Evolutionary conservation across 2,329 filamentous ascomycete species (phyloP).

Genomic region (Coniochaeta prunicola): DNA sequence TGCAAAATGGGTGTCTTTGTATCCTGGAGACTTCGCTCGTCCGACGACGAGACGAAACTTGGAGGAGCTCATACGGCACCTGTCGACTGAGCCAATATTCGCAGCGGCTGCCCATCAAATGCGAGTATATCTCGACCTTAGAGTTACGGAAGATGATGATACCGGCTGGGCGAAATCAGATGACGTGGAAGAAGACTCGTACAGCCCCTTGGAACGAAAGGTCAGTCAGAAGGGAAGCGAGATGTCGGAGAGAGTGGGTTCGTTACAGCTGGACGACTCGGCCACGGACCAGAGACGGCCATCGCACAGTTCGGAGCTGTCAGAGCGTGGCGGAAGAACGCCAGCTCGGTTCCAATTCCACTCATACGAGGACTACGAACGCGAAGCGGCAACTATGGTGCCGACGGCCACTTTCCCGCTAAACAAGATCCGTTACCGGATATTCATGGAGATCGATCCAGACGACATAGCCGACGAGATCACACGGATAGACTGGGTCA

Average conservation of each 20-base stretch:
- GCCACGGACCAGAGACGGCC: constrained; percentile 31
- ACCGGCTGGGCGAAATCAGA: constrained; percentile 87
- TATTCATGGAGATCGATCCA: constrained; percentile 79
- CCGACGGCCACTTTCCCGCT: constrained; percentile 63
- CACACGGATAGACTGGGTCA: constrained; percentile 94
- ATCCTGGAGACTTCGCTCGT: constrained; percentile 89
- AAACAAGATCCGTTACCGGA: constrained; percentile 81
- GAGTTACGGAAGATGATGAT: constrained; percentile 80
- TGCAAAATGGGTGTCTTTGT: constrained; percentile 81
- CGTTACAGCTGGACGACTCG: constrained; percentile 42
- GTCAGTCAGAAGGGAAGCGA: constrained; percentile 21
- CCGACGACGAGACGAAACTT: constrained; percentile 64
- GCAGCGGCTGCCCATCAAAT: constrained; percentile 82
- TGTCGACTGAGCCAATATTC: constrained; percentile 76
- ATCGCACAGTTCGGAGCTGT: constrained; percentile 36
- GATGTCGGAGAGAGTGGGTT: constrained; percentile 37
- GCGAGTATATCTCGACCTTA: constrained; percentile 63
- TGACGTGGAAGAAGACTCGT: constrained; percentile 31
- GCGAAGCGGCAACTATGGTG: constrained; percentile 65
- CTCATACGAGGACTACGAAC: constrained; percentile 72
- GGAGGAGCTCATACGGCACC: constrained; percentile 64
- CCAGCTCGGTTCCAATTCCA: constrained; percentile 50
- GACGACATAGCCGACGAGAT: constrained; percentile 85
- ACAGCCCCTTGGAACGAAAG: no score
- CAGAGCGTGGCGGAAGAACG: constrained; percentile 27